Evolutionary conservation across 78 protist species (phyloP).

Genomic region (Monocercomonoides exilis): DNA sequence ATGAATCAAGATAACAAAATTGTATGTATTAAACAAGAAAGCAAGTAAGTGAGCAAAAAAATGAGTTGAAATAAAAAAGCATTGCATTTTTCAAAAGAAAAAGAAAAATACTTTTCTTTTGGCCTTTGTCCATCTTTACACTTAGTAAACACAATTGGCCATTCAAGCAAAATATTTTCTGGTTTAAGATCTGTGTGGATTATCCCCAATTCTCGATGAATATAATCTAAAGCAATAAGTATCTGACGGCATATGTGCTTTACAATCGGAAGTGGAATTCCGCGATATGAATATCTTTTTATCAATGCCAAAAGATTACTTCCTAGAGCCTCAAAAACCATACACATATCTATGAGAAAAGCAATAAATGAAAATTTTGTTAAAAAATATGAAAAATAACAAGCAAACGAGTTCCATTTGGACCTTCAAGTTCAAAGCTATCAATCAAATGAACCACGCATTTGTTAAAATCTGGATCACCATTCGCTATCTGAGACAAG

Average conservation of each 20-base stretch:
- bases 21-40: too few relatives aligned
- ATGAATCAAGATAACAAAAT: too few relatives aligned
- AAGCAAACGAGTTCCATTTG: constrained; percentile 15
- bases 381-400: background rate
- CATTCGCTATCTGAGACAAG: constrained; percentile 13
- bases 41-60: too few relatives aligned
- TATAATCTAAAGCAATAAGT: background rate
- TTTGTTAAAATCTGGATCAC: background rate
- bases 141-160: constrained; percentile 14
- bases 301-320: background rate
- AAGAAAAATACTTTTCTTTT: too few relatives aligned
- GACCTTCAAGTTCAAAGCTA: background rate
- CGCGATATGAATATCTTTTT: background rate
- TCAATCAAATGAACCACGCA: constrained; percentile 9
- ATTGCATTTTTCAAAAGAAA: too few relatives aligned
- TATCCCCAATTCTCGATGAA: background rate
- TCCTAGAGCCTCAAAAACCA: constrained; percentile 14
- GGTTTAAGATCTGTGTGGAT: constrained; percentile 26
- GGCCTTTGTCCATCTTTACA: too few relatives aligned
- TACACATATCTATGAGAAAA: constrained; percentile 11
- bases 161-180: background rate
- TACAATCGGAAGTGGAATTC: constrained; percentile 20
- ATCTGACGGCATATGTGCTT: background rate
- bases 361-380: background rate
- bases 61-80: too few relatives aligned